Conservation (phyloP, 2,329 filamentous ascomycete genomes). For the Achaetomium macrosporum region DNA sequence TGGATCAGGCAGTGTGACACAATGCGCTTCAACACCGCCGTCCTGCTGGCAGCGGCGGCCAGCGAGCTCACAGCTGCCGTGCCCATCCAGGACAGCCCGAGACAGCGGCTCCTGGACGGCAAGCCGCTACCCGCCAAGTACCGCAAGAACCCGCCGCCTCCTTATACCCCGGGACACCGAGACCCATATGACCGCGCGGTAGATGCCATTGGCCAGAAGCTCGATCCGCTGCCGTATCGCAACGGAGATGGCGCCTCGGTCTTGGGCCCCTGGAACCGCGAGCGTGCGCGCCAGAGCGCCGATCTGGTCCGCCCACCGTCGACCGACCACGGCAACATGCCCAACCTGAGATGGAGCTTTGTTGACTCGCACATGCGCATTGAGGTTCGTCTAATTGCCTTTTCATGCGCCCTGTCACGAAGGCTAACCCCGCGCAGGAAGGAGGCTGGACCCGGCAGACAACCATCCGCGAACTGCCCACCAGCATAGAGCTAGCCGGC, state of each 20-base stretch:
- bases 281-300: constrained; percentile 63
- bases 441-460: constrained; percentile 74
- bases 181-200: constrained; percentile 59
- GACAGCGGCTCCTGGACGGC: constrained; percentile 48
- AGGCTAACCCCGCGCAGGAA: constrained; percentile 44
- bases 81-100: constrained; percentile 44
- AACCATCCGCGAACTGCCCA: constrained; percentile 57
- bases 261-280: constrained; percentile 63
- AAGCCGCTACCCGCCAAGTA: constrained; percentile 41
- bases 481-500: constrained; percentile 64
- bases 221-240: constrained; percentile 61
- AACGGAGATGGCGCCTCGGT: constrained; percentile 61
- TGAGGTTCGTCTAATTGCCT: constrained; percentile 47
- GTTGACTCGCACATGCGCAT: constrained; percentile 59
- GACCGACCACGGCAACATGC: constrained; percentile 64
- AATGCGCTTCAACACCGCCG: constrained; percentile 13
- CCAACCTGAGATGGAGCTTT: constrained; percentile 69
- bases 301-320: constrained; percentile 66
- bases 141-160: constrained; percentile 32
- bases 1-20: neutral
- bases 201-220: constrained; percentile 52
- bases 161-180: constrained; percentile 54
- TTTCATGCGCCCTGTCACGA: neutral
- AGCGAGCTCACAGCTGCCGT: constrained; percentile 22
- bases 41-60: constrained; percentile 23